These are phyloP conservation scores for Pichia kudriavzevii DNA, from an alignment of 1,139 yeast genomes.

Conservation along the genomic window DNA sequence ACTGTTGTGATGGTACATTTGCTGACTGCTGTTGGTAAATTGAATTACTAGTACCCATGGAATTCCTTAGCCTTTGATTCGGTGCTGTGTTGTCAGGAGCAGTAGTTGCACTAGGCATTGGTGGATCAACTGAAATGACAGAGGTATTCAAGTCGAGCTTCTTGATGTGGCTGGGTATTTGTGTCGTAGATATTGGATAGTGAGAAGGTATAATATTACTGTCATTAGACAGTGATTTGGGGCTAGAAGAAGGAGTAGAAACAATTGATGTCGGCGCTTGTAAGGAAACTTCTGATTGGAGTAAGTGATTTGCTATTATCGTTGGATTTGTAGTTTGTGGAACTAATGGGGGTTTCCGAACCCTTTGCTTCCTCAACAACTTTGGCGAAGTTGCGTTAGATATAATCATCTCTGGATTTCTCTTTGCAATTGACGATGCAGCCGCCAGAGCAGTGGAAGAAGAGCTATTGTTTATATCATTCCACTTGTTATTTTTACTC, in stretches of 20 bases:
- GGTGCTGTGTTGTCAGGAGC: too few relatives aligned
- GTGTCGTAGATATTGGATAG: too few relatives aligned
- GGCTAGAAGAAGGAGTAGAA: too few relatives aligned
- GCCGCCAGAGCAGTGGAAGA: slow-evolving; percentile 29
- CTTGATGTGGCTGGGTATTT: not conserved
- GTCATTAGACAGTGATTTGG: too few relatives aligned
- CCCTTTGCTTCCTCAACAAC: slow-evolving; percentile 1
- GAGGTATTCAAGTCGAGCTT: too few relatives aligned
- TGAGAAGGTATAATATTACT: too few relatives aligned
- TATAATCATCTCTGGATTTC: slow-evolving; percentile 22
- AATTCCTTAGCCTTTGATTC: too few relatives aligned
- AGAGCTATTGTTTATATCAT: slow-evolving; percentile 21
- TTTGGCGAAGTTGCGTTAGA: slow-evolving; percentile 12
- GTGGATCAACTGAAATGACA: not conserved
- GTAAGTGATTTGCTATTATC: slow-evolving; percentile 1
- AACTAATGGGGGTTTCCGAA: too few relatives aligned
- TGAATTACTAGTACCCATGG: not conserved
- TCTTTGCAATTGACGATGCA: slow-evolving; percentile 27
- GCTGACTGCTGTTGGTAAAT: slow-evolving; percentile 2
- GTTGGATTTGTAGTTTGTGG: not conserved
- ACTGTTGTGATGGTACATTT: slow-evolving; percentile 24
- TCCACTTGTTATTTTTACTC: slow-evolving; percentile 16
- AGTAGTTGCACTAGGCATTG: not conserved
- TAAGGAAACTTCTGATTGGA: too few relatives aligned
- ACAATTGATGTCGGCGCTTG: too few relatives aligned